A percentile compares a stretch with the other conserved stretches of the same genome.
These are phyloP conservation scores for Penicillium sp. DNA, from an alignment of 2,329 filamentous ascomycete species.

Conservation along the genomic window DNA sequence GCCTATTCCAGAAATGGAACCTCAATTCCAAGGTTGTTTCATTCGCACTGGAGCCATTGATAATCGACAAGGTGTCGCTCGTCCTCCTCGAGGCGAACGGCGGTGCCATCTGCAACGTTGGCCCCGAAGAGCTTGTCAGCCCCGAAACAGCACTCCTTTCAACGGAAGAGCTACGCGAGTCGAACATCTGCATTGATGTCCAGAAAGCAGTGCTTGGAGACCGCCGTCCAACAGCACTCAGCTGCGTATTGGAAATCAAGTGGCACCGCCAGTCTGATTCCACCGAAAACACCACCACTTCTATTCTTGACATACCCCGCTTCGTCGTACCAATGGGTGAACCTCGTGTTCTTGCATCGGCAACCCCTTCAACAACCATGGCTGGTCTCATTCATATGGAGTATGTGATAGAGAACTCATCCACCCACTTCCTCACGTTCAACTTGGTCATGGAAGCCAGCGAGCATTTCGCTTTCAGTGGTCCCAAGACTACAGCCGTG, in stretches of 20 bases:
- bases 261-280: conserved; percentile 66
- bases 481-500: conserved; percentile 76
- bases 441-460: conserved; percentile 88
- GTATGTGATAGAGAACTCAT: conserved; percentile 88
- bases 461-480: conserved; percentile 90
- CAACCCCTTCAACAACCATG: conserved; percentile 35
- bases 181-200: conserved; percentile 71
- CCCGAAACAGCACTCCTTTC: conserved; percentile 49
- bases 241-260: conserved; percentile 71
- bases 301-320: conserved; percentile 74
- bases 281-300: conserved; percentile 56
- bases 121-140: conserved; percentile 34
- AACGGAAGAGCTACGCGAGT: conserved; percentile 70
- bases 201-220: conserved; percentile 83
- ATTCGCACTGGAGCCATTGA: conserved; percentile 67
- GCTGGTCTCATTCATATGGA: conserved; percentile 50
- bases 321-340: conserved; percentile 81
- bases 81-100: conserved; percentile 63
- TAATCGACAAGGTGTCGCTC: conserved; percentile 67
- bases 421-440: conserved; percentile 92
- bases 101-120: conserved; percentile 60
- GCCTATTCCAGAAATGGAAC: conserved; percentile 79
- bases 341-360: conserved; percentile 73
- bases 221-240: conserved; percentile 71
- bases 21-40: conserved; percentile 72